Evolutionary conservation across 495 filamentous ascomycete genomes (phyloP).

Genomic region (Penicillium samsonianum): DNA sequence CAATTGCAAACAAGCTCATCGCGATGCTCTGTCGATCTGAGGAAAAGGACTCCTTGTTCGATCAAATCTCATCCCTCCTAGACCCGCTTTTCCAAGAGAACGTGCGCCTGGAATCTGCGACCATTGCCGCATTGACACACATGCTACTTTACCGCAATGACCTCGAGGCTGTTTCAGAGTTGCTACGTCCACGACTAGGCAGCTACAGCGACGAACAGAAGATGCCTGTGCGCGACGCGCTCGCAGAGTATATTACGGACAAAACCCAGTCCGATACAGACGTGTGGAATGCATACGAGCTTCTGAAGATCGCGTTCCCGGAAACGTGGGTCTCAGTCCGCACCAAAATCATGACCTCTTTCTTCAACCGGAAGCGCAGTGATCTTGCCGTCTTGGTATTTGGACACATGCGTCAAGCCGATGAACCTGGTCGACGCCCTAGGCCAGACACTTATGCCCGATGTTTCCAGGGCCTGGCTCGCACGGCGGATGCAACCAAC

Average conservation of each 20-base stretch:
- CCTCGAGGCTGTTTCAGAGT: slow-evolving; percentile 70
- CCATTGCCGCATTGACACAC: slow-evolving; percentile 67
- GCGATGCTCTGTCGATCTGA: slow-evolving; percentile 62
- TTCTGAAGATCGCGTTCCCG: slow-evolving; percentile 75
- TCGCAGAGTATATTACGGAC: slow-evolving; percentile 68
- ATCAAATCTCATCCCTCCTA: slow-evolving; percentile 70
- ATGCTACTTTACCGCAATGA: slow-evolving; percentile 73
- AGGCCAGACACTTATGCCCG: slow-evolving; percentile 71
- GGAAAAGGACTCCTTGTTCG: slow-evolving; percentile 56
- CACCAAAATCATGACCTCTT: slow-evolving; percentile 73
- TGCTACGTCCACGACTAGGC: slow-evolving; percentile 67
- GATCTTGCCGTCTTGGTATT: slow-evolving; percentile 87
- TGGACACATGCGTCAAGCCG: slow-evolving; percentile 80
- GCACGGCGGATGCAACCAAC: slow-evolving; percentile 60
- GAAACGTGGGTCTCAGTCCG: slow-evolving; percentile 65
- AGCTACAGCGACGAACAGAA: slow-evolving; percentile 66
- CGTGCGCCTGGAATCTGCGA: slow-evolving; percentile 66
- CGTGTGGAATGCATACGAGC: slow-evolving; percentile 79
- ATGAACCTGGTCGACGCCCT: slow-evolving; percentile 57
- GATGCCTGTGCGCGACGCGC: slow-evolving; percentile 56
- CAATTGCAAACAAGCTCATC: slow-evolving; percentile 73
- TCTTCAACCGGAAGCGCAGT: slow-evolving; percentile 72
- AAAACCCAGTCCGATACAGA: slow-evolving; percentile 53
- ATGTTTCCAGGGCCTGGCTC: slow-evolving; percentile 75
- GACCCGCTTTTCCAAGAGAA: slow-evolving; percentile 73